Evolutionary conservation across 306 rosid species (phyloP).

Genomic region (Lupinus albus): DNA sequence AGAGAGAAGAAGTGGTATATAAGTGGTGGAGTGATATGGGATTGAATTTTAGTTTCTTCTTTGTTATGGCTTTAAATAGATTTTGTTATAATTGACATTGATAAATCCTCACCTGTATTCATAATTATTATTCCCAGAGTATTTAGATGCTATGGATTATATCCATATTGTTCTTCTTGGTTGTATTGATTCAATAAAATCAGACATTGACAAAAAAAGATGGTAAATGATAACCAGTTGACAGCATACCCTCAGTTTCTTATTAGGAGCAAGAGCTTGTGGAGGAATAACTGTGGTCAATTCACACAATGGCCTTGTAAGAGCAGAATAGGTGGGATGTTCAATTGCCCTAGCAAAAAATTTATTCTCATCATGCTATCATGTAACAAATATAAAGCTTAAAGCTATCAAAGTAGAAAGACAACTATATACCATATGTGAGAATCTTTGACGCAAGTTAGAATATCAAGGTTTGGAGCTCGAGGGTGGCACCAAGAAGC

Average conservation of each 20-base stretch:
- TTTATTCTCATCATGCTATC: slow-evolving; percentile 15
- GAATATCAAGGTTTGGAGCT: slow-evolving; percentile 97
- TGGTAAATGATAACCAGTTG: slow-evolving; percentile 33
- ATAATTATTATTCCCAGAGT: slow-evolving; percentile 19
- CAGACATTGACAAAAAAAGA: background rate
- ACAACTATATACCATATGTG: slow-evolving; percentile 71
- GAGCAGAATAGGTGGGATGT: slow-evolving; percentile 97
- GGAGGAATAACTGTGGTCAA: slow-evolving; percentile 94
- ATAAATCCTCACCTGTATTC: slow-evolving; percentile 17
- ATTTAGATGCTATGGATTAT: slow-evolving; percentile 33
- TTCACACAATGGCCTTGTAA: slow-evolving; percentile 96
- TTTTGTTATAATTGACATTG: background rate
- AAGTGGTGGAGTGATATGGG: slow-evolving; percentile 8
- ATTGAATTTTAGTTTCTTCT: slow-evolving; percentile 18
- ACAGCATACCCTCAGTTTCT: slow-evolving; percentile 88
- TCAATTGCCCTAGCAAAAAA: slow-evolving; percentile 87
- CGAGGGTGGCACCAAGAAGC: slow-evolving; percentile 99
- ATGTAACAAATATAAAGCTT: slow-evolving; percentile 23
- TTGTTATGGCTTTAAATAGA: slow-evolving; percentile 15
- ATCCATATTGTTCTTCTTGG: slow-evolving; percentile 27
- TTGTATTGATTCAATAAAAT: slow-evolving; percentile 30
- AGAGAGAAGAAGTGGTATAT: slow-evolving; percentile 13
- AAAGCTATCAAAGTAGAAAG: slow-evolving; percentile 34
- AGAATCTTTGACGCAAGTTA: slow-evolving; percentile 97
- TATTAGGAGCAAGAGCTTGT: slow-evolving; percentile 80